Conservation (phyloP, 2,329 filamentous ascomycete genomes). For the Ascochyta lentis region DNA sequence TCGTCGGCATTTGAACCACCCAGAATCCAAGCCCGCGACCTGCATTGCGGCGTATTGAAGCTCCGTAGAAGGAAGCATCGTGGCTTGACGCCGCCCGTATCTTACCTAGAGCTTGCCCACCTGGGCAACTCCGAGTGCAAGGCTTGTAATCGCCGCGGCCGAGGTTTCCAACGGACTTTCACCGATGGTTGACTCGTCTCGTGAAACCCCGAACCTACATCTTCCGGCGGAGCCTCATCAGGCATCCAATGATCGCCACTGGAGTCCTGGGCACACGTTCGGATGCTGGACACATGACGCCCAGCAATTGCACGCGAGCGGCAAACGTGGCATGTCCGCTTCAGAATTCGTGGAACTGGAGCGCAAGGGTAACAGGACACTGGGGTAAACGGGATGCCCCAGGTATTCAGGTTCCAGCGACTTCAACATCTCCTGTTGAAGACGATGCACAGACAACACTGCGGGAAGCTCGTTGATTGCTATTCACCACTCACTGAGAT, state of each 20-base stretch:
- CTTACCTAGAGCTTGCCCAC: slow-evolving; percentile 8
- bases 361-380: no score
- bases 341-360: background rate
- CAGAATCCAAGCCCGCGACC: background rate
- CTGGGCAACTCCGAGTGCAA: slow-evolving; percentile 2
- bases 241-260: background rate
- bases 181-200: slow-evolving; percentile 4
- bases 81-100: slow-evolving; percentile 1
- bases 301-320: background rate
- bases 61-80: slow-evolving; percentile 2
- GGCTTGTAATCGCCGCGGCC: slow-evolving; percentile 16
- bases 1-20: slow-evolving; percentile 4
- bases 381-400: no score
- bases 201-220: slow-evolving; percentile 6
- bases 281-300: background rate
- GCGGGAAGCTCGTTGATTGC: no score
- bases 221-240: slow-evolving; percentile 14
- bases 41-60: slow-evolving; percentile 12
- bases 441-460: no score
- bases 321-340: background rate
- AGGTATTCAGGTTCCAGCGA: no score
- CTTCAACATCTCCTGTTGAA: no score
- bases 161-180: slow-evolving; percentile 1
- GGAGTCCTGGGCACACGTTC: background rate
- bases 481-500: no score